Evolutionary conservation across 2,329 filamentous ascomycete species (phyloP), one percentile per base, ranked within the genome.

Genomic region (Shiraia sp.): DNA sequence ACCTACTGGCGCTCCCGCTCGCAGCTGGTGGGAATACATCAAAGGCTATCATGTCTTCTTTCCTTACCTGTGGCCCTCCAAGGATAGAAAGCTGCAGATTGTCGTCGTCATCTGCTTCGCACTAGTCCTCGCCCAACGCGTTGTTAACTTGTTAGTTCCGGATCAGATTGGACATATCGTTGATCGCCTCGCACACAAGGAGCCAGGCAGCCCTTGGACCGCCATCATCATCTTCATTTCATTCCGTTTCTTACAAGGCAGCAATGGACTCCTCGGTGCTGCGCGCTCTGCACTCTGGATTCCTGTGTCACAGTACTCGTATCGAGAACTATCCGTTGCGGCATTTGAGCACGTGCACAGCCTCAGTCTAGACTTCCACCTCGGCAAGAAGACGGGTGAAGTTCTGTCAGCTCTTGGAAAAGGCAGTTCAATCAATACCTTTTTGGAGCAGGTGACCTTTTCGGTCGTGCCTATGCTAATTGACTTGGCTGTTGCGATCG

Each of bases 261-360:
- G 83, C 37, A 93, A 92, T 45, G 93, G 93, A 14, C 75, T 97
- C 32, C 79, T 99, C 24, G 90, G 90, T 6, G 92, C 90, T 2
- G 61, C 88, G 24, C 82, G 93, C 51, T 87, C 89, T 15, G 83
- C 90, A 25, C 76, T 99, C 24, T 99, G 93, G 93, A 93, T 99
- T 36, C 92, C 93, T 0, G 90, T 99, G 42, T 90, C 91, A 25
- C 93, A 99, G 68, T 96, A 97, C 69, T 96, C 92, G 0, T 99
- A 96, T 71, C 86, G 90, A 62, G 90, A 93, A 51, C 79, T 99
- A 44, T 96, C 91, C 5, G 93, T 93, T 2, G 91, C 93, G 12
- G 90, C 92, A 9, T 99, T 99, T 65, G 92, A 97, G 72, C 93
- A 99, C 67, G 93, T 99, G 15, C 93, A 99, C 70, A 86, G 87